phyloP scores from a whole-genome alignment of 441 rosid species.

The Populus hybrid region DNA sequence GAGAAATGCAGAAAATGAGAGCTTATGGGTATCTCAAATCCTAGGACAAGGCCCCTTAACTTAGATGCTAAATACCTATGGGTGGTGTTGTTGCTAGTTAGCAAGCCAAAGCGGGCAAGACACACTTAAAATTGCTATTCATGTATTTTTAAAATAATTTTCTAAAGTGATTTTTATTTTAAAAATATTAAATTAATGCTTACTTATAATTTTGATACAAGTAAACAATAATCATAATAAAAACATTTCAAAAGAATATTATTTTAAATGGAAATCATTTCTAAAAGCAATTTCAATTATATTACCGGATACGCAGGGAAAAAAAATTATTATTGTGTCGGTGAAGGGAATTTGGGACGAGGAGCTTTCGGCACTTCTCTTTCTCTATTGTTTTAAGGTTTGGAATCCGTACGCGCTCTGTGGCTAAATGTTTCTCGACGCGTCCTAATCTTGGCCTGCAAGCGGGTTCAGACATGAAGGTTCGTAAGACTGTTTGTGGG shows the following conservation, averaged over 20 bases:
- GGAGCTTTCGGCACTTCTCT: neutral
- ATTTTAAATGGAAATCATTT: too few relatives aligned
- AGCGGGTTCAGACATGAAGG: neutral
- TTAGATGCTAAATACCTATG: neutral
- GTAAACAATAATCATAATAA: neutral
- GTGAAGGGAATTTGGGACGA: too few relatives aligned
- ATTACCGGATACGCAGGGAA: too few relatives aligned
- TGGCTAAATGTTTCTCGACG: neutral
- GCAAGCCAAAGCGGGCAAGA: neutral
- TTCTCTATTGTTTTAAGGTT: neutral
- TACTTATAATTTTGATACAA: neutral
- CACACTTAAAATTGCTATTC: neutral
- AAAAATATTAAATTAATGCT: too few relatives aligned
- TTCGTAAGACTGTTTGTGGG: neutral
- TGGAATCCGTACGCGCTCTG: conserved; percentile 3
- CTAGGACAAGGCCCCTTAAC: neutral
- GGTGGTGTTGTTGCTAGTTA: neutral
- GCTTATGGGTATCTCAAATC: neutral
- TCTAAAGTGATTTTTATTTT: too few relatives aligned
- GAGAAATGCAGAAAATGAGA: neutral
- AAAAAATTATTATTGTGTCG: too few relatives aligned
- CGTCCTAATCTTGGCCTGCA: conserved; percentile 10
- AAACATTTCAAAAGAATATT: too few relatives aligned
- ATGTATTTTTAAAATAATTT: too few relatives aligned
- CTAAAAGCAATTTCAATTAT: neutral